These are phyloP conservation scores for Rhododendron simsii DNA, from an alignment of 148 eudicot genomes.

Conservation along the genomic window DNA sequence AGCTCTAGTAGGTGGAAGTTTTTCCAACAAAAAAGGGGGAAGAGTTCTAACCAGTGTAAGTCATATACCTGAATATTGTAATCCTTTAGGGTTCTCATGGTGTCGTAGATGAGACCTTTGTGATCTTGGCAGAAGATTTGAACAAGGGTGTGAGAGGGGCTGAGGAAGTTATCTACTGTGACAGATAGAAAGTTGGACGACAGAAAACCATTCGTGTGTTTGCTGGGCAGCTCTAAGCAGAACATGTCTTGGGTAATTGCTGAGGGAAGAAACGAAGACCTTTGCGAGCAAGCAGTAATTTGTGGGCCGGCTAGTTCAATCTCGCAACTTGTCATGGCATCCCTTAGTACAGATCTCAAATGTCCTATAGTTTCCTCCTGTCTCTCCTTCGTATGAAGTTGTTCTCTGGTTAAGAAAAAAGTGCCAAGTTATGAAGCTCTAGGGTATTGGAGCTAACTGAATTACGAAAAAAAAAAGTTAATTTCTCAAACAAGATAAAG, in stretches of 20 bases:
- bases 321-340: constrained; percentile 37
- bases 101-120: constrained; percentile 55
- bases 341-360: constrained; percentile 32
- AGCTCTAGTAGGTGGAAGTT: no score
- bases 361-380: constrained; percentile 38
- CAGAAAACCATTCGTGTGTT: constrained; percentile 15
- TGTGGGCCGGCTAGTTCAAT: constrained; percentile 46
- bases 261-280: constrained; percentile 43
- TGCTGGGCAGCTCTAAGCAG: constrained; percentile 26
- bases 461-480: background rate
- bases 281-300: constrained; percentile 36
- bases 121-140: constrained; percentile 57
- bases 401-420: constrained; percentile 18
- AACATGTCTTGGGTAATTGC: constrained; percentile 37
- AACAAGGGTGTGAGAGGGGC: constrained; percentile 57
- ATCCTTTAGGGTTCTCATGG: constrained; percentile 62
- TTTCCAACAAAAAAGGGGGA: background rate
- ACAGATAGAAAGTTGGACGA: constrained; percentile 23
- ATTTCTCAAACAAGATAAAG: background rate
- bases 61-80: constrained; percentile 53
- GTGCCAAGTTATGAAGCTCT: background rate
- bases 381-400: constrained; percentile 35
- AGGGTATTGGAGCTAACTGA: background rate
- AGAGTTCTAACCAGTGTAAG: background rate
- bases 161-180: constrained; percentile 45